phyloP scores from a whole-genome alignment of 108 stramenopile species.

The Chaetoceros muelleri region DNA sequence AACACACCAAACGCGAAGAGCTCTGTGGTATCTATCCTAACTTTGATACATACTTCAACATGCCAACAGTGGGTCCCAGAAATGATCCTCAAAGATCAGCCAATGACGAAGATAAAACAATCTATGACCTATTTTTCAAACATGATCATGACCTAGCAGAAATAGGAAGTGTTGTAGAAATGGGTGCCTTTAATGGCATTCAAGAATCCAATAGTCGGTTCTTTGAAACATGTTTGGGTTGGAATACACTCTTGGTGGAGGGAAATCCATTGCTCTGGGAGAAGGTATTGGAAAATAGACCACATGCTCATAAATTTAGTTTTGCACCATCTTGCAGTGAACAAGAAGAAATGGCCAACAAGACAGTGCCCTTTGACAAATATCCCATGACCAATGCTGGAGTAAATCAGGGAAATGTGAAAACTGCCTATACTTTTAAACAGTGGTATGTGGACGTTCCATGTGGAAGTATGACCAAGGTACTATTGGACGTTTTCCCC shows the following conservation, averaged over 20 bases:
- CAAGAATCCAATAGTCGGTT: slow-evolving; percentile 40
- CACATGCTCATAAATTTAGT: slow-evolving; percentile 28
- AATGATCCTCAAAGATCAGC: not conserved
- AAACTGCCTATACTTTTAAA: slow-evolving; percentile 8
- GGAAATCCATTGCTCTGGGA: slow-evolving; percentile 24
- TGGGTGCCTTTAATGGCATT: slow-evolving; percentile 47
- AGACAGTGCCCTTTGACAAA: slow-evolving; percentile 21
- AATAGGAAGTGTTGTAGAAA: slow-evolving; percentile 34
- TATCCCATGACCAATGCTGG: slow-evolving; percentile 33
- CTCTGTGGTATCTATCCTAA: not conserved
- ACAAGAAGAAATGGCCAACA: slow-evolving; percentile 2
- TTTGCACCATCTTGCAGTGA: slow-evolving; percentile 36
- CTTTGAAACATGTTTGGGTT: slow-evolving; percentile 38
- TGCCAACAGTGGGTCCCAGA: too few relatives aligned
- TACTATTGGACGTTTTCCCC: slow-evolving; percentile 29
- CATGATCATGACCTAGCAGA: not conserved
- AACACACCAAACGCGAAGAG: not conserved
- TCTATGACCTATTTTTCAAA: slow-evolving; percentile 25
- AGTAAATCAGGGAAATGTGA: slow-evolving; percentile 14
- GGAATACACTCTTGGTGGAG: slow-evolving; percentile 40
- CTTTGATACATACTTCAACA: not conserved
- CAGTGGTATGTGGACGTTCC: slow-evolving; percentile 23
- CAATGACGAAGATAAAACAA: slow-evolving; percentile 23
- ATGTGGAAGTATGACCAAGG: slow-evolving; percentile 34
- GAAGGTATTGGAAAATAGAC: slow-evolving; percentile 24